Conservation (phyloP, 164 flowering plant genomes). For the Dillenia turbinata region DNA sequence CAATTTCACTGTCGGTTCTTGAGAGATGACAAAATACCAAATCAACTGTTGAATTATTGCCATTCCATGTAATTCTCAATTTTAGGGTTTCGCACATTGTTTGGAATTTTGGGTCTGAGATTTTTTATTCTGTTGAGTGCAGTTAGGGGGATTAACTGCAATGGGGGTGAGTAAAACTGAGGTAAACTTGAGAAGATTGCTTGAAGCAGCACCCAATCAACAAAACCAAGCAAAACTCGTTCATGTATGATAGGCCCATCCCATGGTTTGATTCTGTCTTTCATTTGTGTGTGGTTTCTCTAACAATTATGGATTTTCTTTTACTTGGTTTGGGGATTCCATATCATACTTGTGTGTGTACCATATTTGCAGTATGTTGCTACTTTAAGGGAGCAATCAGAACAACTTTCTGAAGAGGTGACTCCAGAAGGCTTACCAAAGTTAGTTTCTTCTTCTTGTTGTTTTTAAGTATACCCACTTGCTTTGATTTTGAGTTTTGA, state of each 20-base stretch:
- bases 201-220: slow-evolving; percentile 74
- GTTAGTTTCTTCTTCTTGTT: slow-evolving; percentile 20
- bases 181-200: slow-evolving; percentile 76
- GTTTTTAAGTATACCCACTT: background rate
- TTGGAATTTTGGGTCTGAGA: too few relatives aligned
- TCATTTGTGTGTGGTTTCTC: background rate
- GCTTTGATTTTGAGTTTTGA: background rate
- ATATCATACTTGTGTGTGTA: background rate
- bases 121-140: too few relatives aligned
- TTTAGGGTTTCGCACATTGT: too few relatives aligned
- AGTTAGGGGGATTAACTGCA: background rate
- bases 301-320: background rate
- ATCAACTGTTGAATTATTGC: too few relatives aligned
- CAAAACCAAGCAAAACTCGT: slow-evolving; percentile 76
- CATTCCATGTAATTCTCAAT: too few relatives aligned
- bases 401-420: slow-evolving; percentile 70
- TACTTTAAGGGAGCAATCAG: slow-evolving; percentile 78
- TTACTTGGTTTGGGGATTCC: background rate
- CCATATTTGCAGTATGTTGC: slow-evolving; percentile 66
- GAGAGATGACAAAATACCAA: too few relatives aligned
- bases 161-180: slow-evolving; percentile 77
- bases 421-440: slow-evolving; percentile 82
- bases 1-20: too few relatives aligned
- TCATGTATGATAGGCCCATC: slow-evolving; percentile 38
- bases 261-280: background rate